Percentiles rank a stretch among this genome's conserved stretches.
phyloP scores from a whole-genome alignment of 176 grass and related monocot species.

The Eragrostis curvula region DNA sequence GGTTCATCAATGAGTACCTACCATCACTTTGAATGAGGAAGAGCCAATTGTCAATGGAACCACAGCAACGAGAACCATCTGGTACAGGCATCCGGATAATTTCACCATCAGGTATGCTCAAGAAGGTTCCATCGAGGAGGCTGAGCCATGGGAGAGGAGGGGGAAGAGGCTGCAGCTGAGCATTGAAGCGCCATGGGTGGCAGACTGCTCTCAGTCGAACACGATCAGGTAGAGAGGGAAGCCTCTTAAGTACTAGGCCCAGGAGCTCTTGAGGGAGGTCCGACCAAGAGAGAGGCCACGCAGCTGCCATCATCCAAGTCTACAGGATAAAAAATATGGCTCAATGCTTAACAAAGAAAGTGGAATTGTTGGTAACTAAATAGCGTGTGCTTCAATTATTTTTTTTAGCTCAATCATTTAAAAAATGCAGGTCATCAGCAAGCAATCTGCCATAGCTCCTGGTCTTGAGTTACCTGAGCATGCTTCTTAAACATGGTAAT shows the following conservation, averaged over 20 bases:
- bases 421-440: no score
- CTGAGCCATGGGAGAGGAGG: slow-evolving; percentile 7
- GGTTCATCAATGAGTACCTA: slow-evolving; percentile 22
- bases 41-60: slow-evolving; percentile 14
- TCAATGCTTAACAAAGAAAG: not conserved
- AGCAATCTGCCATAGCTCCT: not conserved
- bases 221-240: slow-evolving; percentile 4
- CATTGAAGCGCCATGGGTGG: not conserved
- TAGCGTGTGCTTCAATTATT: not conserved
- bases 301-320: not conserved
- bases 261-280: slow-evolving; percentile 7
- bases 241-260: not conserved
- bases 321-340: not conserved
- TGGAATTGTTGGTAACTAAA: not conserved
- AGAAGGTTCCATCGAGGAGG: not conserved
- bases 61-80: not conserved
- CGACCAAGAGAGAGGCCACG: not conserved
- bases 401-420: no score
- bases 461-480: not conserved
- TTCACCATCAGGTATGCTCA: slow-evolving; percentile 23
- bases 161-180: not conserved
- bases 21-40: not conserved
- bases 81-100: not conserved
- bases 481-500: no score
- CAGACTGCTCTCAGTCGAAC: slow-evolving; percentile 19